Conservation (phyloP, 768 basidiomycete genomes). For the Tephrocybe sp. region DNA sequence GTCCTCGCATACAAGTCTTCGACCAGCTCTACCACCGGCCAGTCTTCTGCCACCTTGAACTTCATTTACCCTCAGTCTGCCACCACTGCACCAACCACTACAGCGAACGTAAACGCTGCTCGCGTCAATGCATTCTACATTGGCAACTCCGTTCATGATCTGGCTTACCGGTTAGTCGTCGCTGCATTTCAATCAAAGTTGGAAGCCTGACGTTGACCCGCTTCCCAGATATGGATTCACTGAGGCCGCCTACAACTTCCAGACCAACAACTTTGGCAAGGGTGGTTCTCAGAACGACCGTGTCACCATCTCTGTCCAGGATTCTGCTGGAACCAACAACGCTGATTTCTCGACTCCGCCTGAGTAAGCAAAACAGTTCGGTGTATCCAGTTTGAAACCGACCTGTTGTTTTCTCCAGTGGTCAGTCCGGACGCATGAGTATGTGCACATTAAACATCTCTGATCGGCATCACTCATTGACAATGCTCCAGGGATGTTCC, state of each 20-base stretch:
- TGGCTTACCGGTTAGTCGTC: conserved; percentile 30
- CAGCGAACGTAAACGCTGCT: conserved; percentile 49
- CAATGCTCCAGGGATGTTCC: too few species aligned
- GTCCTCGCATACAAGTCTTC: conserved; percentile 17
- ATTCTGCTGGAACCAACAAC: conserved; percentile 40
- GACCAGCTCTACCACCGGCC: conserved; percentile 36
- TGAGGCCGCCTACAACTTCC: conserved; percentile 46
- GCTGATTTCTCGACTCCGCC: conserved; percentile 42
- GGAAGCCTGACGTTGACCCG: not conserved
- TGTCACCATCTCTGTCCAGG: conserved; percentile 52
- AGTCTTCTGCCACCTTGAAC: conserved; percentile 30
- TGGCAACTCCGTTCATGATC: conserved; percentile 58
- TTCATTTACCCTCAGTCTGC: conserved; percentile 38
- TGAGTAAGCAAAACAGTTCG: conserved; percentile 38
- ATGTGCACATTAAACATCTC: conserved; percentile 6
- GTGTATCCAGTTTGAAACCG: not conserved
- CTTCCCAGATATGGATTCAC: conserved; percentile 47
- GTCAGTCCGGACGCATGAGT: conserved; percentile 41
- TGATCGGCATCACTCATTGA: not conserved
- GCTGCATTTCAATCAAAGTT: not conserved
- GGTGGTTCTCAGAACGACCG: conserved; percentile 49
- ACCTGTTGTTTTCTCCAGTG: conserved; percentile 15
- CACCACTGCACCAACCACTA: conserved; percentile 24
- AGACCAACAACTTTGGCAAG: conserved; percentile 51
- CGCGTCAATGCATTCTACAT: conserved; percentile 58